Base-by-base conservation (phyloP, 2,329 filamentous ascomycete species). In the Pseudophaeomoniella oleicola region DNA sequence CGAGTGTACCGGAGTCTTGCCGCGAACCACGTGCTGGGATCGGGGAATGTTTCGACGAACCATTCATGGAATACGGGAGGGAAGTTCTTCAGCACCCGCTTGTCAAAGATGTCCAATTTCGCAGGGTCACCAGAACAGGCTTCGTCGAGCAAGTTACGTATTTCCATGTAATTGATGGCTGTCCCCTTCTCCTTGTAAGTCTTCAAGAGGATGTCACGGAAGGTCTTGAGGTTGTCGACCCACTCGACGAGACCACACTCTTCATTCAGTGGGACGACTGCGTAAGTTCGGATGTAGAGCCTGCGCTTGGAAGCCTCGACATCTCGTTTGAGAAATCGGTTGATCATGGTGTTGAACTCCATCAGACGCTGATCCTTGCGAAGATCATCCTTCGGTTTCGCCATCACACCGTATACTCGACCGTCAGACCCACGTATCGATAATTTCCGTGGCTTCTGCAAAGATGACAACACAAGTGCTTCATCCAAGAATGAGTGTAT, bases 321-420 rank as follows among this genome's bases (percentile, higher is more conserved):
- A 50, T 96, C 87, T 42, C 82, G 78, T 53, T 94, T 94, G 39
- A 99, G 62, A 2, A 88, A 85, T 40, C 90, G 74, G 55, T 98
- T 98, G 64, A 98, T 96, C 74, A 96, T 90, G 32, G 81, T 78
- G 55, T 96, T 98, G 66, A 98, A 98, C 54, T 98, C 92, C 87
- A 98, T 98, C 14, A 98, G 75, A 36, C 90, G 84, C 56, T 96
- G 88, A 50, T 99, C 92, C 46, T 93, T 98, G 35, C 90, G 81
- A 16, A 99, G 71, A 55, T 99, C 92, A 54, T 98, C 90, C 56
- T 96, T 96, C 5, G 90, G 92, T 53, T 99, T 98, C 64, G 93
- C 92, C 38, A 99, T 70, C 5, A 98, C 72, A 44, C 84, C 83
- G 55, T 98, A 98, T 13, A 71, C 70, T 40, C 80, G 81, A 5